Evolutionary conservation across 2,329 filamentous ascomycete genomes (phyloP).

Genomic region (Akanthomyces dipterigenus): DNA sequence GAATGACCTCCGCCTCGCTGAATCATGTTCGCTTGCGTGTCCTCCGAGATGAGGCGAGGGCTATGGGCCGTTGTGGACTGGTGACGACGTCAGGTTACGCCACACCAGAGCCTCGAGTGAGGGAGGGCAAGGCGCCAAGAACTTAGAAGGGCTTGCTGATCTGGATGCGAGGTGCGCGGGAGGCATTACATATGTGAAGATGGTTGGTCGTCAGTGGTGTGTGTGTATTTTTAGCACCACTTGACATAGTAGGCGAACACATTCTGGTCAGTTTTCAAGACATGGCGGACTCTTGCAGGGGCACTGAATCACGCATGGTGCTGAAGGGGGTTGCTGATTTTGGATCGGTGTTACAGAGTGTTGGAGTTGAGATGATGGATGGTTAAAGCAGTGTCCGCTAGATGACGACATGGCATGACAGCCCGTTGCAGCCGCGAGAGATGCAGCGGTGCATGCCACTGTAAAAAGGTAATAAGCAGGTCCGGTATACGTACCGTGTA

Average conservation of each 20-base stretch:
- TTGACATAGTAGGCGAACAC: background rate
- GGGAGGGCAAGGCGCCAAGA: background rate
- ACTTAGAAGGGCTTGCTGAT: background rate
- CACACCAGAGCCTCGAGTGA: background rate
- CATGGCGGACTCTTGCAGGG: background rate
- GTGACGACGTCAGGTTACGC: constrained; percentile 8
- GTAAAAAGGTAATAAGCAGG: background rate
- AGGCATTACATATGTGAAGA: background rate
- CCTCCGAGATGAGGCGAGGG: background rate
- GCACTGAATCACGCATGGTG: background rate
- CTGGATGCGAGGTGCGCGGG: background rate
- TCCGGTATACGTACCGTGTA: background rate
- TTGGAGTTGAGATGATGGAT: background rate
- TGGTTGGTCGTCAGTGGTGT: background rate
- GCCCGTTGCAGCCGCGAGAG: background rate
- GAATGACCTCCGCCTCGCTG: background rate
- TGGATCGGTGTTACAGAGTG: too few species aligned
- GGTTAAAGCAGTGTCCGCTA: background rate
- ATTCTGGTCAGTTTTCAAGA: background rate
- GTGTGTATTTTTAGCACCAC: constrained; percentile 8
- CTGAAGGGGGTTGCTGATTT: too few species aligned
- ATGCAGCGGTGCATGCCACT: background rate
- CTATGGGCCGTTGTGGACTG: background rate
- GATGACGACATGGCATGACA: background rate
- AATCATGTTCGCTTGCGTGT: constrained; percentile 6